These are phyloP conservation scores for Corinectria fuckeliana DNA, from an alignment of 2,329 filamentous ascomycete species.

Conservation along the genomic window DNA sequence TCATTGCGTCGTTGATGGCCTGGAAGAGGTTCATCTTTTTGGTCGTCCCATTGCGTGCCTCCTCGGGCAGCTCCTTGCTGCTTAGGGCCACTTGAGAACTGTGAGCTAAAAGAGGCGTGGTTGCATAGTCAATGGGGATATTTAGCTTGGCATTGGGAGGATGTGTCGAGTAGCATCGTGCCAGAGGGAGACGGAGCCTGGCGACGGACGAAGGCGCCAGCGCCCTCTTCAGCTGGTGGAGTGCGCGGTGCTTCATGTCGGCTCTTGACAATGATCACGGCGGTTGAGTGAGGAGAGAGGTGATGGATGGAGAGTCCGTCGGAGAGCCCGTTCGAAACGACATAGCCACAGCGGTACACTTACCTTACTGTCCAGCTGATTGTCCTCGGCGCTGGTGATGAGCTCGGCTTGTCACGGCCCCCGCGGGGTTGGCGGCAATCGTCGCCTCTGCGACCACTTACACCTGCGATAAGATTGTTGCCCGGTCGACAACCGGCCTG, in stretches of 20 bases:
- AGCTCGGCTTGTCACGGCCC: slow-evolving; percentile 49
- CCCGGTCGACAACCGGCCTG: slow-evolving; percentile 45
- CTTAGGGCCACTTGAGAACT: slow-evolving; percentile 73
- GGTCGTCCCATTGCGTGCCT: slow-evolving; percentile 71
- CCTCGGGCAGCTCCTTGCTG: slow-evolving; percentile 73
- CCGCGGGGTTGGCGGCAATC: slow-evolving; percentile 41
- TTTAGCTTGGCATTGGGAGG: slow-evolving; percentile 75
- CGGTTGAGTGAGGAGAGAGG: slow-evolving; percentile 11
- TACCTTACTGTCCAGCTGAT: slow-evolving; percentile 31
- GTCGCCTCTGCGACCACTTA: slow-evolving; percentile 29
- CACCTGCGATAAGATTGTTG: slow-evolving; percentile 48
- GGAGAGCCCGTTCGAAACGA: slow-evolving; percentile 17
- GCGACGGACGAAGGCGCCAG: slow-evolving; percentile 29
- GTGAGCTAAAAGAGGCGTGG: slow-evolving; percentile 82
- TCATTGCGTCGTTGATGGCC: slow-evolving; percentile 88
- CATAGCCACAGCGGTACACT: slow-evolving; percentile 29
- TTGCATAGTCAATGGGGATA: slow-evolving; percentile 83
- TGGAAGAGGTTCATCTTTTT: slow-evolving; percentile 94
- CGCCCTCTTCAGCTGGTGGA: slow-evolving; percentile 41
- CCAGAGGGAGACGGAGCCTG: slow-evolving; percentile 27
- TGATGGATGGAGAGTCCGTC: slow-evolving; percentile 20
- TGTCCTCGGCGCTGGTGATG: slow-evolving; percentile 40
- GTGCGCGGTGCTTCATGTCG: slow-evolving; percentile 44
- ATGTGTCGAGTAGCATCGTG: slow-evolving; percentile 59
- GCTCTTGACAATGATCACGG: slow-evolving; percentile 10